phyloP scores from a whole-genome alignment of 129 eudicot genomes.

The Kitagawia praeruptora region DNA sequence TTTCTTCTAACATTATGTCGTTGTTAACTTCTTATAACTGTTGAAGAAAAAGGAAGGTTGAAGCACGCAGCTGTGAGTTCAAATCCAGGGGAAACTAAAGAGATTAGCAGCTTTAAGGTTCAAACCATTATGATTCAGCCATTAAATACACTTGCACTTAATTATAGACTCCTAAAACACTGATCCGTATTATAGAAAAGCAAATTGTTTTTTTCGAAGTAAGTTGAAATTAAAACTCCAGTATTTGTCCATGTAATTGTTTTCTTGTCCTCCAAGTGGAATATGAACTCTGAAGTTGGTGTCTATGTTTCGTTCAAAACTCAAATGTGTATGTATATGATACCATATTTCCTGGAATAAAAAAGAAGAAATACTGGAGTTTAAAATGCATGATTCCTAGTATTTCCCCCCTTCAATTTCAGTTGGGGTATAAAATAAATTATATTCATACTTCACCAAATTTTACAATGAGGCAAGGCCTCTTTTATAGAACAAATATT shows the following conservation, averaged over 20 bases:
- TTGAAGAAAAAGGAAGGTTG: constrained; percentile 75
- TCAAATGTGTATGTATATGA: too few species aligned
- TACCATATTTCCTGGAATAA: too few species aligned
- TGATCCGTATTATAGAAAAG: not conserved
- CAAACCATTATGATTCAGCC: constrained; percentile 2
- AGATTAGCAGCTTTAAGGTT: constrained; percentile 73
- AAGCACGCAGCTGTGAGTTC: constrained; percentile 71
- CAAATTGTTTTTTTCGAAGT: not conserved
- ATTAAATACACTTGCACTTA: not conserved
- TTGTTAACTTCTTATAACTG: not conserved
- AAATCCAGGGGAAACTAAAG: constrained; percentile 69
- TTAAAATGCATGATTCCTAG: not conserved
- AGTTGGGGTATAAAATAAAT: too few species aligned
- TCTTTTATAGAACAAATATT: too few species aligned
- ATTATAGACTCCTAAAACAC: not conserved
- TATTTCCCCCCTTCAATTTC: not conserved
- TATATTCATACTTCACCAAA: too few species aligned
- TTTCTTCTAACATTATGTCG: constrained; percentile 6
- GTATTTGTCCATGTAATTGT: not conserved
- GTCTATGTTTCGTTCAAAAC: not conserved
- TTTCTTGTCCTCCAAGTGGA: not conserved
- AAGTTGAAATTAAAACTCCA: not conserved
- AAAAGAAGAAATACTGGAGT: not conserved
- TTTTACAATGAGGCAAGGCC: too few species aligned
- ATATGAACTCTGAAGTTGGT: not conserved